phyloP scores from a whole-genome alignment of 208 protist species.

The Trypanosoma mega region DNA sequence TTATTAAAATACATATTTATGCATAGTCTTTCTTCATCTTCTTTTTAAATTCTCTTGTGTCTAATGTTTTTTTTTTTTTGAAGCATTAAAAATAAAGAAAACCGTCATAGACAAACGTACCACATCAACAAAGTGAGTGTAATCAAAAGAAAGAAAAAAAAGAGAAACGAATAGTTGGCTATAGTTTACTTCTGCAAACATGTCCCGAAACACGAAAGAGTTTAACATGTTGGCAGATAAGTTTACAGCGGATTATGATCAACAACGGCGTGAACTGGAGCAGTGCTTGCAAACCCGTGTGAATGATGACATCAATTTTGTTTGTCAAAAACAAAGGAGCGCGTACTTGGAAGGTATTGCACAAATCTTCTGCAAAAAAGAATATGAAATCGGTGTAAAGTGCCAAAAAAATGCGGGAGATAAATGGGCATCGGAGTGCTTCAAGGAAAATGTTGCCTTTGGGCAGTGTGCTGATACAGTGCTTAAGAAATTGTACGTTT shows the following conservation, averaged over 20 bases:
- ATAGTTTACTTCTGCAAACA: conserved; percentile 14
- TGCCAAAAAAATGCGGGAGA: conserved; percentile 71
- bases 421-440: conserved; percentile 78
- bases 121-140: conserved; percentile 2
- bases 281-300: conserved; percentile 69
- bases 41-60: no score
- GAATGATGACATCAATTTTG: conserved; percentile 89
- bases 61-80: no score
- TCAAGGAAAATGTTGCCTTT: conserved; percentile 84
- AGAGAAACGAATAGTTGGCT: neutral
- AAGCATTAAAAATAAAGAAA: no score
- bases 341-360: conserved; percentile 77
- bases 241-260: conserved; percentile 56
- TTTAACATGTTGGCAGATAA: conserved; percentile 73
- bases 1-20: no score
- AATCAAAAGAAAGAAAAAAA: conserved; percentile 3
- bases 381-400: conserved; percentile 72
- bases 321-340: conserved; percentile 75
- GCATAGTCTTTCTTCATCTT: no score
- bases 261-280: conserved; percentile 61
- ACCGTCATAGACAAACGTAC: neutral
- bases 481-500: conserved; percentile 84
- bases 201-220: conserved; percentile 83
- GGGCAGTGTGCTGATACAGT: conserved; percentile 77
- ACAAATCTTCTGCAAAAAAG: conserved; percentile 65